Base-by-base conservation (phyloP, 2,329 filamentous ascomycete species). In the Bimuria novae-zelandiae region DNA sequence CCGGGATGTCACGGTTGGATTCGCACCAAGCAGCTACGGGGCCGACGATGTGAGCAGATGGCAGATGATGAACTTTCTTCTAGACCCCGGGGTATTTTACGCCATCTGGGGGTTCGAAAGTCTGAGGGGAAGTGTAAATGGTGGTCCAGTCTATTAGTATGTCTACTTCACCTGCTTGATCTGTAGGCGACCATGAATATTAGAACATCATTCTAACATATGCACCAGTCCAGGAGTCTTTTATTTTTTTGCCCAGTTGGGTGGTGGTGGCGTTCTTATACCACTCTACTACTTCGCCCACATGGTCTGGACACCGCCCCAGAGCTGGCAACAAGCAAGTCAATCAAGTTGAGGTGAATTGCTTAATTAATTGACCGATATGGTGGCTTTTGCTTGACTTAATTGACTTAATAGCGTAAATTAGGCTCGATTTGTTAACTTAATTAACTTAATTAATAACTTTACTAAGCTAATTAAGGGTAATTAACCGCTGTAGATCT, bases 31-130 rank as follows among this genome's bases (percentile, higher is more conserved):
- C 6, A 58, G 39, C 7, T 48, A 57, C 11, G 58, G 49, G 7
- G 55, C 55, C 36, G 55, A 60, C 33, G 40, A 54, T 8, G 32
- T 52, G n/a, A 58, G 55, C 17, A 36, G 55, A 21, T 60, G 53
- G 58, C 50, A 55, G 48, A 53, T 56, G 55, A 29, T 46, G 6
- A 52, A 40, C 22, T 60, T 60, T 17, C 22, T 60, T 29, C 39
- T 37, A 7, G 58, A 60, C 32, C 29, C 45, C 1, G 53, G 58
- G 1, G 30, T 55, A 5, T 23, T 54, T 23, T 58, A 54, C 41
- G n/a, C 46, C 17, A 40, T 60, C 17, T 52, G 25, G 42, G 45
- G 47, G 27, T 47, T 41, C 5, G 58, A 60, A 40, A 42, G 47
- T 35, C 30, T 35, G 33, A 52, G 55, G 43, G 16, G 7, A 8